Percentiles rank a stretch among this genome's conserved stretches.
Evolutionary conservation across 148 eudicot species (phyloP).

Genomic region (Polygonum aviculare): DNA sequence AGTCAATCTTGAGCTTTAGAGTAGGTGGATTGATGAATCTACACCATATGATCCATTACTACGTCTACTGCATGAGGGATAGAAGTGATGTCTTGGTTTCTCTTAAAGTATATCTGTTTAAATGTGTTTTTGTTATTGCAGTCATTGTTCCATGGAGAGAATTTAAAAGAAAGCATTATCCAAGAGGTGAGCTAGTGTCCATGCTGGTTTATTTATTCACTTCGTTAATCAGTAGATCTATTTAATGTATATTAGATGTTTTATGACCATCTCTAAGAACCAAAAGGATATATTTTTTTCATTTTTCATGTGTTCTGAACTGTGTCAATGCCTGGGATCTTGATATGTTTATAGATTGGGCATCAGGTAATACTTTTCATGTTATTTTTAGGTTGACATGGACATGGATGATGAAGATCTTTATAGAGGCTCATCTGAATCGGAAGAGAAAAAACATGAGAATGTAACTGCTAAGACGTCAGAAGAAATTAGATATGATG

Average conservation of each 20-base stretch:
- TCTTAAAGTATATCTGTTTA: not conserved
- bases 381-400: constrained; percentile 75
- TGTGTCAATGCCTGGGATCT: not conserved
- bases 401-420: constrained; percentile 72
- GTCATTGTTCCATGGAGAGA: constrained; percentile 82
- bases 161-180: constrained; percentile 61
- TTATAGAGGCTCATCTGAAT: constrained; percentile 23
- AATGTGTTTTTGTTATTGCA: constrained; percentile 22
- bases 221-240: not conserved
- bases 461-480: constrained; percentile 16
- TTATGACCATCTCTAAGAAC: not conserved
- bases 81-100: not conserved
- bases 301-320: not conserved
- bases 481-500: constrained; percentile 21
- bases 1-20: not conserved
- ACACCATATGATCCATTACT: not conserved
- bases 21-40: not conserved
- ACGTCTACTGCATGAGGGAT: not conserved
- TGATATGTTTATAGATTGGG: not conserved
- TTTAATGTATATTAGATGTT: not conserved
- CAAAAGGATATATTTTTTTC: not conserved
- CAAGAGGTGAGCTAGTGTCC: constrained; percentile 58
- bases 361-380: not conserved
- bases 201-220: not conserved
- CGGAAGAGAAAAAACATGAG: constrained; percentile 35